Base-by-base conservation (phyloP, 23 red algal genomes). In the Cyanidium caldarium region DNA sequence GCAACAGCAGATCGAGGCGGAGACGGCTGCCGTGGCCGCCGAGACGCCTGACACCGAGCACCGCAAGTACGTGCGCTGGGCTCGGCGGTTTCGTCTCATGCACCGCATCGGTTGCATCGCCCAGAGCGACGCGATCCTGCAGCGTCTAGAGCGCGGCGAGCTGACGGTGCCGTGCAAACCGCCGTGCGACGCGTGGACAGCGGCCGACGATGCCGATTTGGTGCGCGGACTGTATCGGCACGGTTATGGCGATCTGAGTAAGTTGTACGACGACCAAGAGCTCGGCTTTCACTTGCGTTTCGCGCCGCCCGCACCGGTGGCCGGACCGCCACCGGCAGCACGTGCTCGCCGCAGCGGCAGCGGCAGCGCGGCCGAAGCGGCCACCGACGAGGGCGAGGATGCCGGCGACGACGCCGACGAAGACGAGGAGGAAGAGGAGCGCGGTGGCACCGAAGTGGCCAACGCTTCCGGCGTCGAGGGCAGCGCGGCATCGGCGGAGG, bases 11-110 rank as follows among this genome's bases (percentile, higher is more conserved):
- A 46, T 81, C 45, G 58, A 61, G 70, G 36, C 19, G 43, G 70
- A 45, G 42, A 46, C 20, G 1, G 7, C 34, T 21, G 13, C 74
- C 25, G 68, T 74, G 17, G 46, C 40, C 21, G 65, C 65, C 33
- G 68, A 69, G 35, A 1, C 26, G 58, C 17, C 41, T 16, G 57
- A 72, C 34, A 51, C 68, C 25, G 83, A 87, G 57, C 72, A 75
- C 33, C 75, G 83, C 35, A 87, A 93, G 76, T 93, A 75, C 58
- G 77, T 93, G 25, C 75, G 87, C 17, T 93, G 87, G 87, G 87
- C 87, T 3, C 39, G 87, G 1, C 82, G 82, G 37, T 65, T 93
- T 10, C 66, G 87, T 40, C 67, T 93, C 41, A 58, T 93, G 42
- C 81, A 77, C 38, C 70, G 80, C 20, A 65, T 93, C 37, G 57